Conservation (phyloP, 1,284 basidiomycete species). For the Ganoderma resinaceum region DNA sequence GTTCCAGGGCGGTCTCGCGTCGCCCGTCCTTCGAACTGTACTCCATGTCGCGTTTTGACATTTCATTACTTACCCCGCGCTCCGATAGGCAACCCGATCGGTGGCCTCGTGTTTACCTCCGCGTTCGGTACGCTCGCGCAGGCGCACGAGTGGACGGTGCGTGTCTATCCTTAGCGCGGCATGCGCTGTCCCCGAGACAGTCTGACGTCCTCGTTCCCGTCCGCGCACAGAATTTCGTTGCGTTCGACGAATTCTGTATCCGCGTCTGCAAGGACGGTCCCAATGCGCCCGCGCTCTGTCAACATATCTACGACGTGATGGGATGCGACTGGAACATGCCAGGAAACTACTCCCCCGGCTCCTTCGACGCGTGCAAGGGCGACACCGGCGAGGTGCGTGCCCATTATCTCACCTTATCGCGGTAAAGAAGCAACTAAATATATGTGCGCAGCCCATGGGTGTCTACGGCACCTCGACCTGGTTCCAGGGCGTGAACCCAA, state of each 20-base stretch:
- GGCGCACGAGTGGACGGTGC: constrained; percentile 73
- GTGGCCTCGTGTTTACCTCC: constrained; percentile 74
- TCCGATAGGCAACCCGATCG: constrained; percentile 65
- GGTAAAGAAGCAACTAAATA: neutral
- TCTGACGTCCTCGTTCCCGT: neutral
- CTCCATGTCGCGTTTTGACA: neutral
- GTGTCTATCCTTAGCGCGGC: constrained; percentile 8
- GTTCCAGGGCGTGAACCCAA: constrained; percentile 65
- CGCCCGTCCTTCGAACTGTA: neutral
- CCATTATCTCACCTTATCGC: constrained; percentile 9
- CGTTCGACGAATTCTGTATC: constrained; percentile 72
- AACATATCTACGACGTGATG: constrained; percentile 72
- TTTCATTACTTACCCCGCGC: constrained; percentile 32
- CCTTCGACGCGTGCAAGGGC: constrained; percentile 63
- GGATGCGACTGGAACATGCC: constrained; percentile 78
- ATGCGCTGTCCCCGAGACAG: neutral
- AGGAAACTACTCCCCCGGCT: constrained; percentile 60
- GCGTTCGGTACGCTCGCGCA: constrained; percentile 69
- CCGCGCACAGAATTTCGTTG: constrained; percentile 59
- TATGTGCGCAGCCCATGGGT: constrained; percentile 62
- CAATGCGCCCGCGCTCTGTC: constrained; percentile 64
- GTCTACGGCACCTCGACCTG: constrained; percentile 74
- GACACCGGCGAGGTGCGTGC: constrained; percentile 55
- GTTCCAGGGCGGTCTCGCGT: neutral
- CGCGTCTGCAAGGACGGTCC: constrained; percentile 72